Conservation (phyloP, 768 basidiomycete genomes). For the Amylocystis lapponica region DNA sequence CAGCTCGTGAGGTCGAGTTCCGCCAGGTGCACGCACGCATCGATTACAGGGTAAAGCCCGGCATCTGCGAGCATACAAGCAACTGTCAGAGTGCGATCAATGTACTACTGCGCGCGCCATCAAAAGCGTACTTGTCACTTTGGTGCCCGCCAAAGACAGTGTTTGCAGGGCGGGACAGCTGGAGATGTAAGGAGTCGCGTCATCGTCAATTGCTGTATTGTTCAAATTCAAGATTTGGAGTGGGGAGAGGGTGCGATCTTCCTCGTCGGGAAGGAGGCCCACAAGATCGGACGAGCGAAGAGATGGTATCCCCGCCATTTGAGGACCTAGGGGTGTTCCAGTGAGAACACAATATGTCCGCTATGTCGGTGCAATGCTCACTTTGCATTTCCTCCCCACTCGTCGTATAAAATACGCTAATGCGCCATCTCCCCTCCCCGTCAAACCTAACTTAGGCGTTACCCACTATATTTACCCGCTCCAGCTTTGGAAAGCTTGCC, state of each 20-base stretch:
- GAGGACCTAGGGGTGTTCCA: constrained; percentile 37
- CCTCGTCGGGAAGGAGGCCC: constrained; percentile 37
- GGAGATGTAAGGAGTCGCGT: constrained; percentile 45
- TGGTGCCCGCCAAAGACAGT: constrained; percentile 53
- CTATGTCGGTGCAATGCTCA: constrained; percentile 17
- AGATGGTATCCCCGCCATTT: constrained; percentile 51
- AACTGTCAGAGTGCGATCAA: not conserved
- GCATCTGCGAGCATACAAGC: constrained; percentile 30
- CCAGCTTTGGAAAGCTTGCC: constrained; percentile 31
- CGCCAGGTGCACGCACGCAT: constrained; percentile 46
- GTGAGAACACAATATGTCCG: not conserved
- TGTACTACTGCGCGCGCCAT: not conserved
- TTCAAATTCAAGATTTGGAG: constrained; percentile 50
- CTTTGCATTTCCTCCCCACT: constrained; percentile 59
- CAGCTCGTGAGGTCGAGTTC: constrained; percentile 65
- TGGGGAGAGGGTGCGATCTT: constrained; percentile 27
- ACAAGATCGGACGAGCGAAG: constrained; percentile 47
- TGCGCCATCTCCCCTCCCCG: constrained; percentile 27
- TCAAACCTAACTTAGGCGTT: constrained; percentile 54
- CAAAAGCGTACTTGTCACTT: constrained; percentile 45
- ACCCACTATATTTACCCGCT: constrained; percentile 55
- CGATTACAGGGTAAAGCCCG: constrained; percentile 52
- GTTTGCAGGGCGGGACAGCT: constrained; percentile 41
- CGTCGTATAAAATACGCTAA: constrained; percentile 41
- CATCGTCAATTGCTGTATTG: constrained; percentile 58